Evolutionary conservation across 495 filamentous ascomycete species (phyloP), one percentile per base, ranked within the genome.

Genomic region (Trichocladium uniseriatum): DNA sequence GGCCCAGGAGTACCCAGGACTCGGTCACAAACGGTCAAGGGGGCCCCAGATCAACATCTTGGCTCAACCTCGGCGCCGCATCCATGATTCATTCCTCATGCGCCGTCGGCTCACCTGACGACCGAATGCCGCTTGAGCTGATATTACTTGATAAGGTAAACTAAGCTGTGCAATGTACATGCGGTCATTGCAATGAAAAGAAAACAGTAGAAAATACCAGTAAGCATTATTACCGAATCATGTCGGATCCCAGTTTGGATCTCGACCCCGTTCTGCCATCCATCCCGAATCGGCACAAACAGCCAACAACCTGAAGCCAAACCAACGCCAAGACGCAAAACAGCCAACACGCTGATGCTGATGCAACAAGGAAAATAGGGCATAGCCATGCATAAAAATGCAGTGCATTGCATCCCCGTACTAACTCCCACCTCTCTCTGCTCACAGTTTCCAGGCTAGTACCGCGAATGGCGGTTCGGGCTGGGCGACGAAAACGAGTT

Each of bases 401-500:
- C 48, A 42, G 24, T 48, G 19, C 31, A 14, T 18, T 28, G 36
- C 27, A 44, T 41, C 38, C 22, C 43, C 45, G 7, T 22, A 8
- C 24, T 8, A 3, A 3, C 3, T 27, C 24, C 24, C 3, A 8
- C 8, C 8, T 3, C 4, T 8, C 3, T 8, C 8, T 27, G 24
- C 4, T 8, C 8, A 8, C 24, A 3, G 24, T 8, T 8, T 8
- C 24, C 3, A 27, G 24, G 4, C 29, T 50, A 51, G 40, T 62
- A 58, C 43, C 62, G 49, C 19, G 64, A 67, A 36, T 58, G 59
- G 13, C 70, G 61, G 52, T 70, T 65, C 35, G 65, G 61, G 32
- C 59, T 64, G 18, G 68, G 67, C 29, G 68, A 69, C 36, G 63
- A 69, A 40, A 62, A 68, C 22, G 67, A 61, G 58, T 67, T 63